Conservation (phyloP, 2,329 filamentous ascomycete genomes). For the Camillea tinctor region DNA sequence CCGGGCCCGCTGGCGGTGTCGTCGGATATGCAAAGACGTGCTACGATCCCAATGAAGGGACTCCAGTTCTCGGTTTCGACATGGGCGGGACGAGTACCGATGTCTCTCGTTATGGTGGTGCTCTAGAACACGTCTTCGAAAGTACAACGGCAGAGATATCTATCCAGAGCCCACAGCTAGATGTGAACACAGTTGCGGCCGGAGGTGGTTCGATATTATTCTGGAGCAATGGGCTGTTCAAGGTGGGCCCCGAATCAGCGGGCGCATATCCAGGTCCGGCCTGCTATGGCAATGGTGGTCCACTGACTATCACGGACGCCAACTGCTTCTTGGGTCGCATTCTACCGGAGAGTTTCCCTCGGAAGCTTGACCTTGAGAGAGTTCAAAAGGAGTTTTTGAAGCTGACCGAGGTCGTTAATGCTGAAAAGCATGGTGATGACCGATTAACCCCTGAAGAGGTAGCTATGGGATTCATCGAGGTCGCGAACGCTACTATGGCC, state of each 20-base stretch:
- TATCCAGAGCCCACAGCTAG: conserved; percentile 71
- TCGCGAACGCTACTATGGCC: conserved; percentile 75
- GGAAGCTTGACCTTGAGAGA: conserved; percentile 52
- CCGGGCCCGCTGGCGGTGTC: conserved; percentile 71
- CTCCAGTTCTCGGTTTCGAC: conserved; percentile 73
- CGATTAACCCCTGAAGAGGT: conserved; percentile 35
- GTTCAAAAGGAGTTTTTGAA: conserved; percentile 39
- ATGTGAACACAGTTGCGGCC: conserved; percentile 78
- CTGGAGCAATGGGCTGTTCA: conserved; percentile 70
- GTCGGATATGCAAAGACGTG: conserved; percentile 74
- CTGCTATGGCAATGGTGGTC: conserved; percentile 73
- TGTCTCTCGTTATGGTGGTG: conserved; percentile 62
- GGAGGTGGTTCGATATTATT: conserved; percentile 70
- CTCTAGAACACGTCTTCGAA: conserved; percentile 57
- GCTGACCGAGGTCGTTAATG: conserved; percentile 42
- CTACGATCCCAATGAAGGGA: conserved; percentile 66
- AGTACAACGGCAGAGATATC: conserved; percentile 78
- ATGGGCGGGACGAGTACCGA: conserved; percentile 74
- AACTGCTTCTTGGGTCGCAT: conserved; percentile 65
- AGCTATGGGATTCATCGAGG: conserved; percentile 70
- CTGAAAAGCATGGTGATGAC: conserved; percentile 29
- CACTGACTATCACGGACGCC: conserved; percentile 69
- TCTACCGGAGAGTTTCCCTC: conserved; percentile 65
- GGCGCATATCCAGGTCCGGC: conserved; percentile 70
- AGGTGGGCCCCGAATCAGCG: conserved; percentile 70